A percentile compares a stretch with the other conserved stretches of the same genome.
Conservation (phyloP, 371 early-diverging fungal genomes). For the Zychaea mexicana region DNA sequence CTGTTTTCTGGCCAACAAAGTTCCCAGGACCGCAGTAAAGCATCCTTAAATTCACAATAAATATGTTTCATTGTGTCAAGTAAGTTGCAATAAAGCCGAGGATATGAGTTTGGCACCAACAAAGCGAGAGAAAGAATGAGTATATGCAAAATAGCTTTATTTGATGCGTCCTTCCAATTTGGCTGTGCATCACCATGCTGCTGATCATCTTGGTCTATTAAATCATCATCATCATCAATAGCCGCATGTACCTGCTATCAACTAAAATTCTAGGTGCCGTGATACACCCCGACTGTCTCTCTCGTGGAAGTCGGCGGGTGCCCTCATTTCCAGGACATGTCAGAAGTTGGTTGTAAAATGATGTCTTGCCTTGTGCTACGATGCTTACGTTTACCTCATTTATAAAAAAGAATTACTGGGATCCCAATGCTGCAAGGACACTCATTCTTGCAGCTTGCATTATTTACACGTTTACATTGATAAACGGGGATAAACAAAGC, state of each 20-base stretch:
- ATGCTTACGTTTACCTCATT: conserved; percentile 2
- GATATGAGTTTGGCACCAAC: not conserved
- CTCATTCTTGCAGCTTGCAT: not conserved
- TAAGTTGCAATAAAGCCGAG: no score
- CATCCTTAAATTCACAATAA: no score
- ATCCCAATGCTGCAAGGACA: conserved; percentile 5
- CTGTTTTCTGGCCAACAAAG: no score
- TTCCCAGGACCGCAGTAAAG: no score
- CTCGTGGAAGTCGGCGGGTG: not conserved
- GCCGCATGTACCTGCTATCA: no score
- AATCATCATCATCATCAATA: no score
- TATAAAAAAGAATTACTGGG: not conserved
- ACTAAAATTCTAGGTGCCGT: no score
- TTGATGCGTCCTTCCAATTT: not conserved
- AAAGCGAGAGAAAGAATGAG: not conserved
- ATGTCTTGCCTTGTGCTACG: not conserved
- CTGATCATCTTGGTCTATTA: not conserved
- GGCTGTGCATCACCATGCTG: not conserved
- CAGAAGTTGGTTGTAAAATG: not conserved
- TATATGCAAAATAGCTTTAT: no score
- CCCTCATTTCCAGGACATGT: not conserved
- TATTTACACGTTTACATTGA: conserved; percentile 1
- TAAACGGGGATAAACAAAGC: not conserved
- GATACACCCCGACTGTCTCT: no score
- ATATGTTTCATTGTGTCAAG: no score